These are phyloP conservation scores for Cylindrodendrum hubeiense DNA, from an alignment of 2,329 filamentous ascomycete genomes.

Conservation along the genomic window DNA sequence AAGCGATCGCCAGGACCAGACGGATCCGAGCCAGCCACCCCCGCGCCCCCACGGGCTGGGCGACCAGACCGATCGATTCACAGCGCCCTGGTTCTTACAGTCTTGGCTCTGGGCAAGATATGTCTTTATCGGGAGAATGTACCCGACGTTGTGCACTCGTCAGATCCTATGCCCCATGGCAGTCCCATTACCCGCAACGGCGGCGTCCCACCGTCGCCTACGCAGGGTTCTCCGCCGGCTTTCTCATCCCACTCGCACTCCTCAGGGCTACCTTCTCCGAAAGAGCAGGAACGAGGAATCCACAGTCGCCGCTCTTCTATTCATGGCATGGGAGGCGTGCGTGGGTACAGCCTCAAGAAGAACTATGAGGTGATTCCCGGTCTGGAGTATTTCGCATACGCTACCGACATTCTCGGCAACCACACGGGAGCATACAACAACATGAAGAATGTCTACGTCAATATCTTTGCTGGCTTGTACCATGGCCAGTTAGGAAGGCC, in stretches of 20 bases:
- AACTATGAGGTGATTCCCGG: slow-evolving; percentile 92
- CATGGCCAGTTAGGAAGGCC: slow-evolving; percentile 89
- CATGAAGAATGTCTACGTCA: slow-evolving; percentile 86
- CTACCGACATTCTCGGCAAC: slow-evolving; percentile 87
- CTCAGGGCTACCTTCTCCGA: slow-evolving; percentile 65
- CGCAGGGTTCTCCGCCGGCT: slow-evolving; percentile 66
- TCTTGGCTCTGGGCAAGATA: slow-evolving; percentile 89
- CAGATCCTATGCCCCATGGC: slow-evolving; percentile 49
- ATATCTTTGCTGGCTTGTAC: slow-evolving; percentile 88
- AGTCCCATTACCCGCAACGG: slow-evolving; percentile 60
- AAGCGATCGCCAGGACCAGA: slow-evolving; percentile 65
- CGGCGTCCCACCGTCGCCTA: slow-evolving; percentile 62
- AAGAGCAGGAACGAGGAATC: slow-evolving; percentile 60
- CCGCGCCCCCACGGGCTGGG: slow-evolving; percentile 54
- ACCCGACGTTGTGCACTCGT: slow-evolving; percentile 65
- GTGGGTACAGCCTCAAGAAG: slow-evolving; percentile 52
- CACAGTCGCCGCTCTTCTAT: slow-evolving; percentile 66
- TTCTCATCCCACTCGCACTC: slow-evolving; percentile 61
- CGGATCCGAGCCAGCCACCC: slow-evolving; percentile 47
- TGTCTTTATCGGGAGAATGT: slow-evolving; percentile 69
- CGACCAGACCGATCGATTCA: slow-evolving; percentile 76
- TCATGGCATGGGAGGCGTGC: slow-evolving; percentile 53
- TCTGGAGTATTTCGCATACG: slow-evolving; percentile 88
- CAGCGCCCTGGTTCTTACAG: slow-evolving; percentile 84
- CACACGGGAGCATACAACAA: slow-evolving; percentile 83